These are phyloP conservation scores for Aureobasidium sp. DNA, from an alignment of 2,329 filamentous ascomycete species.

Conservation along the genomic window DNA sequence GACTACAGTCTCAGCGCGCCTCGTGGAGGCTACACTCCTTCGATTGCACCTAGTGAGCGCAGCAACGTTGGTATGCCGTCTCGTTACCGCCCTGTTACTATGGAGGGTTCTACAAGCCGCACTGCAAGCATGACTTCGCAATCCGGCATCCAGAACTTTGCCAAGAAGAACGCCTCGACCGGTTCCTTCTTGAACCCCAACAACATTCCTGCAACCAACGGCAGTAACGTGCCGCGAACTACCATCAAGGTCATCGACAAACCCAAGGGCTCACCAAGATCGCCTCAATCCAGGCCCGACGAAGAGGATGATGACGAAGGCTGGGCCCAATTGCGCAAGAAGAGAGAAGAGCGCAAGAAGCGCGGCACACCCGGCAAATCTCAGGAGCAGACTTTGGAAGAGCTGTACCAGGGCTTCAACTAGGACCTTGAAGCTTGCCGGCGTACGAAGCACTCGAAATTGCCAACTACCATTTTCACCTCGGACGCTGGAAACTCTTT, in stretches of 20 bases:
- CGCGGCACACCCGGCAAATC: constrained; percentile 19
- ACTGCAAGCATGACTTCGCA: constrained; percentile 29
- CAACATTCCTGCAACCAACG: constrained; percentile 17
- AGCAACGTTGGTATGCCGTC: constrained; percentile 87
- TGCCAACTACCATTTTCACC: not conserved
- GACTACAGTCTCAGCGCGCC: constrained; percentile 29
- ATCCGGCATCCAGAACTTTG: not conserved
- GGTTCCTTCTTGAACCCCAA: constrained; percentile 25
- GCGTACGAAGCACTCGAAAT: not conserved
- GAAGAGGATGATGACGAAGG: constrained; percentile 28
- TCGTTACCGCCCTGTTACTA: constrained; percentile 77
- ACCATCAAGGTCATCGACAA: constrained; percentile 31
- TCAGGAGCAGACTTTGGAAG: constrained; percentile 20
- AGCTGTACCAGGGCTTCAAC: constrained; percentile 22
- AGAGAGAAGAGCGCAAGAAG: constrained; percentile 27
- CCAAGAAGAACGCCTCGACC: constrained; percentile 11
- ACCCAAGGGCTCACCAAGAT: constrained; percentile 26
- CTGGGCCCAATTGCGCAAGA: constrained; percentile 28
- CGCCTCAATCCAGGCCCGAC: constrained; percentile 10
- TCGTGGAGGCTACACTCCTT: constrained; percentile 63
- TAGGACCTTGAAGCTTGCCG: not conserved
- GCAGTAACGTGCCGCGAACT: constrained; percentile 17
- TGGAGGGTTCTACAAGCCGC: constrained; percentile 23
- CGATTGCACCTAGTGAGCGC: constrained; percentile 89
- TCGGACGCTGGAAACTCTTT: not conserved